Evolutionary conservation across 495 filamentous ascomycete species (phyloP), one percentile per base, ranked within the genome.

Genomic region (Hypoxylon trugodes): DNA sequence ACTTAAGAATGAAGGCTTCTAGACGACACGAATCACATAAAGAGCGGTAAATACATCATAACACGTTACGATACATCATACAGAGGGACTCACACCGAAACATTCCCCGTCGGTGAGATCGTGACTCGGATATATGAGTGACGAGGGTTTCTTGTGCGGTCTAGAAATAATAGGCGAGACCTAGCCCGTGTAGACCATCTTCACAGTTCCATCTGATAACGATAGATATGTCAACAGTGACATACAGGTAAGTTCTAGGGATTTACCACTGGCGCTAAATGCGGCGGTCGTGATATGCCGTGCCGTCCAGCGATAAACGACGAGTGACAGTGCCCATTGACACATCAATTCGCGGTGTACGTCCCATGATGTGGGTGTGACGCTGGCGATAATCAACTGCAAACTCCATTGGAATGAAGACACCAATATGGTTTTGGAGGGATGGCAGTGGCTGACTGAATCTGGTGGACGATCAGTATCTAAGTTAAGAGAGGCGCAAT

Each of bases 41-140:
- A 67, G 16, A 35, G 41, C 56, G 49, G 42, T 61, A 58, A 45
- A 45, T 61, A 66, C 58, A 55, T 48, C 38, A 35, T 33, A 53
- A 18, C 43, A 47, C 49, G 52, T 58, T 66, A 40, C 42, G 57
- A 53, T 61, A 19, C 57, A 58, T 66, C 58, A 58, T 45, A 58
- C 61, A 51, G 38, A 50, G 58, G 35, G 41, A 32, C 10, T 58
- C 63, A 61, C 40, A 61, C 63, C 46, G 51, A 57, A 47, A 50
- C 35, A 61, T 35, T n/a, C n/a, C 18, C 46, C 28, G 33, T 45
- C 6, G 46, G 57, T 36, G 26, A 57, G 37, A 61, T 66, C 50
- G 37, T 51, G 56, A 66, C 51, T 57, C 56, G 63, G 50, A 56
- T 60, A 61, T 49, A 61, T 46, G 46, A 49, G 43, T 51, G 52